Evolutionary conservation across 2,329 filamentous ascomycete genomes (phyloP).

Genomic region (Cladosporium sp.): DNA sequence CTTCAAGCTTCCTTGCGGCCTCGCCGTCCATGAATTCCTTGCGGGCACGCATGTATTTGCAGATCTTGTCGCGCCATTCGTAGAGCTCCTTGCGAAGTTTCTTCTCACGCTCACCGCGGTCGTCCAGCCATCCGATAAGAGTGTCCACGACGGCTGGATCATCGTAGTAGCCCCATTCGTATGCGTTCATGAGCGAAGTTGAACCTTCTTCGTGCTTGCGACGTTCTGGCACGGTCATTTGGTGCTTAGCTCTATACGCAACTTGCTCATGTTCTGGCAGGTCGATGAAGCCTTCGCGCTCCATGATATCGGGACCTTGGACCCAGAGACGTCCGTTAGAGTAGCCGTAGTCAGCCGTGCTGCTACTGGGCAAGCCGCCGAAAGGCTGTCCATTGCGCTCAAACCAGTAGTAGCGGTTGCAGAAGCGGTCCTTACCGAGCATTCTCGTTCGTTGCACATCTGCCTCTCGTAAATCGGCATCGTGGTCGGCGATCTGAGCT

Average conservation of each 20-base stretch:
- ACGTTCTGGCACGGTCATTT: conserved; percentile 78
- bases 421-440: conserved; percentile 91
- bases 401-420: conserved; percentile 99
- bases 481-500: conserved; percentile 76
- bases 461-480: conserved; percentile 89
- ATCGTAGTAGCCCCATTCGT: conserved; percentile 89
- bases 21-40: conserved; percentile 41
- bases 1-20: conserved; percentile 46
- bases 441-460: conserved; percentile 87
- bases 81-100: conserved; percentile 84
- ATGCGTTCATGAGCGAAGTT: conserved; percentile 70
- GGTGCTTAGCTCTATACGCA: conserved; percentile 72
- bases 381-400: conserved; percentile 98
- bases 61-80: conserved; percentile 67
- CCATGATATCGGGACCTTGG: conserved; percentile 87
- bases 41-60: conserved; percentile 60
- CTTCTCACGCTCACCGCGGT: conserved; percentile 77
- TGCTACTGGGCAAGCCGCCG: conserved; percentile 79
- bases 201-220: conserved; percentile 80
- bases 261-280: conserved; percentile 65
- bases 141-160: conserved; percentile 72
- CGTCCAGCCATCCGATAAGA: conserved; percentile 83
- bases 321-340: conserved; percentile 96
- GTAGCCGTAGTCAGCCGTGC: conserved; percentile 80
- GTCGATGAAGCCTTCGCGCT: conserved; percentile 82